Evolutionary conservation across 2,329 filamentous ascomycete species (phyloP).

Genomic region (Fonsecaea multimorphosa): DNA sequence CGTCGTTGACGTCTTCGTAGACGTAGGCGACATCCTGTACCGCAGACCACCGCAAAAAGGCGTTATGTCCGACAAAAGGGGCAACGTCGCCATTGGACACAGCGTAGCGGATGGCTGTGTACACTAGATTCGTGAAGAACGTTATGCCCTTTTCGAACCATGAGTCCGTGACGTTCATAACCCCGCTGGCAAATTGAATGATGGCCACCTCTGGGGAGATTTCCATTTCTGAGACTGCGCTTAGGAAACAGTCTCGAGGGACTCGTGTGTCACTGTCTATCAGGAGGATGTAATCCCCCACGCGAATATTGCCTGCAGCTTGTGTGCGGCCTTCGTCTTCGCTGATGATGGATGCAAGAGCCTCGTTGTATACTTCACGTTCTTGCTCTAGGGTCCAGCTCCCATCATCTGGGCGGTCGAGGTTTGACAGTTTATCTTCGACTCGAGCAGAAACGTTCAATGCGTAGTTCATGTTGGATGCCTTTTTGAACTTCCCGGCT

Average conservation of each 20-base stretch:
- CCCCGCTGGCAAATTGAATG: conserved; percentile 73
- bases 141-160: conserved; percentile 79
- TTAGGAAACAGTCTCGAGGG: conserved; percentile 70
- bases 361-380: conserved; percentile 55
- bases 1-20: conserved; percentile 51
- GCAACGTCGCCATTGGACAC: conserved; percentile 74
- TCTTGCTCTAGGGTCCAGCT: conserved; percentile 47
- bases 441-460: conserved; percentile 67
- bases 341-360: conserved; percentile 59
- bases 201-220: conserved; percentile 72
- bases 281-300: conserved; percentile 78
- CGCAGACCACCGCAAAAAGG: conserved; percentile 72
- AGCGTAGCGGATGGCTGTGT: conserved; percentile 73
- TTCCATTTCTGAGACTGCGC: conserved; percentile 75
- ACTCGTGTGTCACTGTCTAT: conserved; percentile 74
- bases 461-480: conserved; percentile 77
- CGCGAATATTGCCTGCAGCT: conserved; percentile 82
- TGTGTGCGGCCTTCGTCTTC: conserved; percentile 62
- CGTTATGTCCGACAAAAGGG: conserved; percentile 79
- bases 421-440: conserved; percentile 60
- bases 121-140: conserved; percentile 80
- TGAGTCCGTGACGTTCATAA: conserved; percentile 75
- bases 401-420: conserved; percentile 23
- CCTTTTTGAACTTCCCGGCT: conserved; percentile 73
- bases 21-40: conserved; percentile 64